Percentiles rank a stretch among this genome's conserved stretches.
These are phyloP conservation scores for Stylosanthes scabra DNA, from an alignment of 331 rosid genomes.

Conservation along the genomic window DNA sequence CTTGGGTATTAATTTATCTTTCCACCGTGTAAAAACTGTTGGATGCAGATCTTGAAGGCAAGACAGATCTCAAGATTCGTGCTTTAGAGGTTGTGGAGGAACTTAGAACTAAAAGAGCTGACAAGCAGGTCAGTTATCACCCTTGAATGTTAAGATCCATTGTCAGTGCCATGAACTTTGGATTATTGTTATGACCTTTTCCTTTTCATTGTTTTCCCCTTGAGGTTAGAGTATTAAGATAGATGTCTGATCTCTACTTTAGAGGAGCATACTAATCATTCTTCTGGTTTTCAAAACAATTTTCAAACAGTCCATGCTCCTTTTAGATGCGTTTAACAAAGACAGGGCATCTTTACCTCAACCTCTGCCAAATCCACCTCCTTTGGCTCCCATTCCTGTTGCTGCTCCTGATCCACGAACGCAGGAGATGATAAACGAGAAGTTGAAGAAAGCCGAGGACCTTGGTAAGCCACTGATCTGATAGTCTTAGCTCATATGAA, in stretches of 20 bases:
- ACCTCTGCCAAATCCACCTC: conserved; percentile 91
- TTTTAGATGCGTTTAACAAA: conserved; percentile 95
- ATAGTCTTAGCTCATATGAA: neutral
- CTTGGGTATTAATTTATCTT: neutral
- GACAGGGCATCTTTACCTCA: conserved; percentile 97
- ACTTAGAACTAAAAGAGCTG: conserved; percentile 91
- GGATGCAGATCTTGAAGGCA: conserved; percentile 93
- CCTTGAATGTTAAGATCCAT: conserved; percentile 23
- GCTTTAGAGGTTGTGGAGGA: conserved; percentile 91
- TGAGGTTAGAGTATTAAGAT: conserved; percentile 25
- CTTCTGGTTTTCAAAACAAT: conserved; percentile 22
- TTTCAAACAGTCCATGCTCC: conserved; percentile 78
- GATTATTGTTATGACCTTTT: neutral
- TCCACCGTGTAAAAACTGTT: conserved; percentile 18
- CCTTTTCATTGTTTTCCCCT: no score
- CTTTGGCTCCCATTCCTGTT: conserved; percentile 88
- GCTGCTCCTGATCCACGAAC: conserved; percentile 90
- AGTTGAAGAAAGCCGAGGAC: conserved; percentile 97
- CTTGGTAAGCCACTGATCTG: conserved; percentile 67
- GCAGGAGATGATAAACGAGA: conserved; percentile 99
- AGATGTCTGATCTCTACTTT: neutral
- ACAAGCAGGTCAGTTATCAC: conserved; percentile 74
- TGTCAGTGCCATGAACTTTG: conserved; percentile 9
- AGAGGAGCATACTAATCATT: conserved; percentile 28
- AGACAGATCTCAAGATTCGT: conserved; percentile 91